phyloP scores from a whole-genome alignment of 257 asterid species.

The Jacaranda mimosifolia region DNA sequence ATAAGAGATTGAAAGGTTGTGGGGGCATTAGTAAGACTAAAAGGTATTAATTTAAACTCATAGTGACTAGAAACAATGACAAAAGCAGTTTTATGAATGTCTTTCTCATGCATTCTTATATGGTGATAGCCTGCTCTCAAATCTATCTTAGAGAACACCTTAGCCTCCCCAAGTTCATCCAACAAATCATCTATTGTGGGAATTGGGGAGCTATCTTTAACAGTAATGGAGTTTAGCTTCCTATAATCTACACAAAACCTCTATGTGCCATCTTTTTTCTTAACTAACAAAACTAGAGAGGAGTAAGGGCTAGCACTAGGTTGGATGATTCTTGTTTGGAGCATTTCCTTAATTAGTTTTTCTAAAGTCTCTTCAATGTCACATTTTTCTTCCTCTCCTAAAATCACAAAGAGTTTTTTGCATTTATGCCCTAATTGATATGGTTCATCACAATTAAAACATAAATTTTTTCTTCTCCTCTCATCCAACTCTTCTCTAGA shows the following conservation, averaged over 20 bases:
- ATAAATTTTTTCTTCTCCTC: neutral
- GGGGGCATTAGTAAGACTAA: neutral
- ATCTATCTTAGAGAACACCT: neutral
- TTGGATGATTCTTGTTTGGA: neutral
- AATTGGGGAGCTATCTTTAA: neutral
- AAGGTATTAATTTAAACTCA: neutral
- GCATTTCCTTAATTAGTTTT: neutral
- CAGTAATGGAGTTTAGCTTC: neutral
- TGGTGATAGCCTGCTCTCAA: neutral
- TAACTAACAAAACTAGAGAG: neutral
- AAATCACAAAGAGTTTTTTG: neutral
- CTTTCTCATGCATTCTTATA: neutral
- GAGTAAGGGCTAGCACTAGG: neutral
- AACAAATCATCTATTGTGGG: neutral
- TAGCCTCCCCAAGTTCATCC: neutral
- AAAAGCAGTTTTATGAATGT: neutral
- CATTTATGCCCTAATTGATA: neutral
- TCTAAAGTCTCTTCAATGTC: neutral
- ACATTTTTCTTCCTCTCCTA: neutral
- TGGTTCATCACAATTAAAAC: slow-evolving; percentile 6
- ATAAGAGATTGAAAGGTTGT: neutral
- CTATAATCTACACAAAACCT: neutral
- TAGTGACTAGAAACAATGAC: neutral
- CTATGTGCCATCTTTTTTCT: neutral
- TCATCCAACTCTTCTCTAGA: neutral